A percentile compares a stretch with the other conserved stretches of the same genome.
These are phyloP conservation scores for Sphaerulina vaccinii DNA, from an alignment of 2,329 filamentous ascomycete genomes.

Conservation along the genomic window DNA sequence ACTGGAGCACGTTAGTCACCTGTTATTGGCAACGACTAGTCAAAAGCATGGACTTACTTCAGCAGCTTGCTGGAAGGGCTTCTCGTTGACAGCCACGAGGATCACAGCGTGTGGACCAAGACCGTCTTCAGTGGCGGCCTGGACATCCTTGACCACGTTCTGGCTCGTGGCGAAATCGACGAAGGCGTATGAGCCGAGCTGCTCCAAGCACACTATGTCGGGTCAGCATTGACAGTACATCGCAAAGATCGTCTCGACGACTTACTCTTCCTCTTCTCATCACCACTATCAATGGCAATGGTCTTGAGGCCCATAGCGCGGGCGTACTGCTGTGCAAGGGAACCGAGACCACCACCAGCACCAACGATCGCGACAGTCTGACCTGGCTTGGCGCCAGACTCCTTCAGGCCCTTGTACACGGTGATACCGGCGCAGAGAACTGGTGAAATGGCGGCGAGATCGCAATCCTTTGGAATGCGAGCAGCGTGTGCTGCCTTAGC, in stretches of 20 bases:
- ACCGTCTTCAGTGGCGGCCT: slow-evolving; percentile 74
- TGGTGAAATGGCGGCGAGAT: slow-evolving; percentile 74
- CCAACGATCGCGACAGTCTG: slow-evolving; percentile 82
- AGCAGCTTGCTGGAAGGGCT: slow-evolving; percentile 92
- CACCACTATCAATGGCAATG: slow-evolving; percentile 80
- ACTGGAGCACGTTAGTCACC: slow-evolving; percentile 46
- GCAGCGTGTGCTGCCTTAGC: slow-evolving; percentile 84
- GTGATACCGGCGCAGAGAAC: slow-evolving; percentile 77
- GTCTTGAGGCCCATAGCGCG: slow-evolving; percentile 82
- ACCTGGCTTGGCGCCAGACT: slow-evolving; percentile 70
- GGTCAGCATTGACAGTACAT: background rate
- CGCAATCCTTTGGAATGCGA: slow-evolving; percentile 72
- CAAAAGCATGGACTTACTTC: slow-evolving; percentile 40
- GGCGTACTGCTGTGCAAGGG: slow-evolving; percentile 80
- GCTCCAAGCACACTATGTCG: slow-evolving; percentile 56
- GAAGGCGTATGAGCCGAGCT: slow-evolving; percentile 69
- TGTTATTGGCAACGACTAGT: background rate
- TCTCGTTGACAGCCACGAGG: slow-evolving; percentile 81
- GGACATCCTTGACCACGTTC: slow-evolving; percentile 81
- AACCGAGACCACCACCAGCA: slow-evolving; percentile 79
- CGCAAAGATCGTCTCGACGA: background rate
- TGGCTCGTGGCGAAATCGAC: slow-evolving; percentile 77
- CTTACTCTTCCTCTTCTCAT: slow-evolving; percentile 65
- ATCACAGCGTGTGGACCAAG: slow-evolving; percentile 85
- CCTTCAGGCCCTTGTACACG: slow-evolving; percentile 89